Base-by-base conservation (phyloP, 257 asterid genomes). In the Euphrasia confusa region DNA sequence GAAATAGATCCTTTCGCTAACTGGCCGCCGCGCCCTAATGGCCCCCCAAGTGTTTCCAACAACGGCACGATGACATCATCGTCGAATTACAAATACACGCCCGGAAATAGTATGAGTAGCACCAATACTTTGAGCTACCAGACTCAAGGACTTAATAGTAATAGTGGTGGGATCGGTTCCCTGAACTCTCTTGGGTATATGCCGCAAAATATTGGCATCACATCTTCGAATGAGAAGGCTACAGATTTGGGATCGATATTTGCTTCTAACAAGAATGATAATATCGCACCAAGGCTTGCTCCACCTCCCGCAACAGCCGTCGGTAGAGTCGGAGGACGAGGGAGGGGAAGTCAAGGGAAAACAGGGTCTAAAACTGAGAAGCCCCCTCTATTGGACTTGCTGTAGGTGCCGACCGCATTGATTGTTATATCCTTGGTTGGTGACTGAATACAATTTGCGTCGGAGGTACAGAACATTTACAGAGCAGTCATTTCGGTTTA, bases 1-100 rank as follows among this genome's bases (percentile, higher is more conserved):
- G 94, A 83, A 45, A 72, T 80, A 42, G 97, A 89, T 76, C 97
- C 97, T 66, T 93, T 93, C 67, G 93, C 97, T 64, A 77, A 93
- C 77, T 93, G 99, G 97, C 97, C 97, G 9, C 94, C 95, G 18
- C 83, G 84, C 54, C 70, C 84, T 61, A 81, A 80, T 73, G 85
- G 81, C 54, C 15, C 87, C 48, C 52, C 80, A 7, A 66, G 58
- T 61, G 79, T 69, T 68, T 63, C 86, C 65, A 80, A 65, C 74
- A 83, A 86, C 57, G 91, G 88, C 44, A 64, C 66, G 28, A 63
- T 66, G 45, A 24, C 59, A 1, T 54, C 81, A 59, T 64, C 82
- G 30, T 63, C 80, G 18, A 72, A 67, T 48, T 75, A 70, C 57
- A 79, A 64, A 14, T 55, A 62, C 50, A 83, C 73, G 54, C 48